Base-by-base conservation (phyloP, 305 asterid genomes). In the Solanum aculeatissimum region DNA sequence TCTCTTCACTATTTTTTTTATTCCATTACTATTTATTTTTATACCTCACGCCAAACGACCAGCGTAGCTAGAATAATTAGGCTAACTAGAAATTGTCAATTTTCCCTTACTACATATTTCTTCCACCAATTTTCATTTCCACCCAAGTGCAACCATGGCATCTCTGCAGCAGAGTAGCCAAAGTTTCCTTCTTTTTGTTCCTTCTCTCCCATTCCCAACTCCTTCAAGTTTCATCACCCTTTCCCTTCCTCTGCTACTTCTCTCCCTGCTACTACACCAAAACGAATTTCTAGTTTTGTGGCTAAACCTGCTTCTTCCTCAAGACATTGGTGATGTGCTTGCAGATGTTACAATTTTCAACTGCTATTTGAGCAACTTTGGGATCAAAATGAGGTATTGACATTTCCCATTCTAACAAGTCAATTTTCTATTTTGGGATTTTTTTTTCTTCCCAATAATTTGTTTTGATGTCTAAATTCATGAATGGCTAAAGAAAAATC, bases 331-430 rank as follows among this genome's bases (percentile, higher is more conserved):
- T 15, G 91, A 92, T 58, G 85, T 86, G 68, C 93, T 95, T 62
- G 97, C 92, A 11, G 95, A 91, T 58, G 90, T 94, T 40, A 87
- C 87, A 83, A 92, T 95, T 85, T 92, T 94, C 86, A 35, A 92
- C 94, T 19, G 95, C 94, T 77, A 62, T 95, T 94, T 84, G 85
- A 89, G 85, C 88, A 91, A 55, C 95, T 95, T 15, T 94, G 95
- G 98, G 97, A 95, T 90, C 95, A 93, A 87, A 88, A 90, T 43
- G 93, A 94, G 95, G 98, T 95, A 47, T 38, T 51, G 23, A 32
- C 11, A 57, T n/a, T 55, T 11, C 29, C 71, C 19, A 9, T n/a
- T 78, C 13, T 13, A 38, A 4, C 19, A n/a, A 23, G 35, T 27
- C 19, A 65, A 66, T 32, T 35, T 18, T 25, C 25, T n/a, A 9